Base-by-base conservation (phyloP, 495 filamentous ascomycete species). In the Gamarada debralockiae region DNA sequence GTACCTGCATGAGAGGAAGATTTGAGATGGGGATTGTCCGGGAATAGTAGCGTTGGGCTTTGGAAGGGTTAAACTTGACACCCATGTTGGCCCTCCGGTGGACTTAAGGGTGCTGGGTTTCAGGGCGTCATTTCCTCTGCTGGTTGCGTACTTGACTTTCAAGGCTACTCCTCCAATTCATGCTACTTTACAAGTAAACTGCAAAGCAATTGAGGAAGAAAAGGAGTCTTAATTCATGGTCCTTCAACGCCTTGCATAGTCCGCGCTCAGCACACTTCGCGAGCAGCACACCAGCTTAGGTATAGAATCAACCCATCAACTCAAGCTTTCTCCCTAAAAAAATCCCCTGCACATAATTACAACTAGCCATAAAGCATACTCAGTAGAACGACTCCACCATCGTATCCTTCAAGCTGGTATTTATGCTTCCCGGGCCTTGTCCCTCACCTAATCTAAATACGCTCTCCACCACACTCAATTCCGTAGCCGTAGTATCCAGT, bases 381-480 rank as follows among this genome's bases (percentile, higher is more conserved):
- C 50, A 98, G 70, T 98, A 98, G 71, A 97, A 98, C 57, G 86
- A 91, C 80, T 98, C 93, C 50, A 98, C 93, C 80, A 98, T 95
- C 40, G 92, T 90, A 68, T 96, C 92, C 81, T 96, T 96, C 68
- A 96, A 79, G 37, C 75, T 86, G 48, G 82, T 87, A 59, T 86
- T 87, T 67, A 92, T 87, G 31, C 74, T 76, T 27, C 78, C 76
- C 17, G 88, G 85, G 14, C 81, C 87, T 59, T 82, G 82, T 42
- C 87, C 91, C 80, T 97, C 95, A 45, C 92, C 91, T 25, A 98
- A 71, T 54, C 90, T 79, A 70, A 98, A 98, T 43, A 98, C 92
- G 60, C 83, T 89, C 78, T 98, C 93, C 33, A 98, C 80, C 55
- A 98, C 93, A 62, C 88, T 95, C 65, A 98, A 71, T 73, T 98